A percentile compares a stretch with the other conserved stretches of the same genome.
phyloP scores from a whole-genome alignment of 768 basidiomycete genomes.

The Dioszegia aurantiaca region DNA sequence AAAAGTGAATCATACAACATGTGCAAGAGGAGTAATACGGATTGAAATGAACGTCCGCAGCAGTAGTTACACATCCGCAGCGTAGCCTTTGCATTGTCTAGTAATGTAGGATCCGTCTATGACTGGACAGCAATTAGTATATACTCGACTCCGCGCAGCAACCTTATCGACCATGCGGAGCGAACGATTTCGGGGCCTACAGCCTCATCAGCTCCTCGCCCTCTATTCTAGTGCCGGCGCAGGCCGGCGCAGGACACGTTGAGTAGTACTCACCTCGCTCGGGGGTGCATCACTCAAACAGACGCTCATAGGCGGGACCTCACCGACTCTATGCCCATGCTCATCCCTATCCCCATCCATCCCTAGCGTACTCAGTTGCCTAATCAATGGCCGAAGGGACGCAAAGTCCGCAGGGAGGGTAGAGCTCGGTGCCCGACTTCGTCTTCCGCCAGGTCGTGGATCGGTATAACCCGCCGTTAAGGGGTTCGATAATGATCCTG shows the following conservation, averaged over 20 bases:
- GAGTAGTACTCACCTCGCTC: constrained; percentile 34
- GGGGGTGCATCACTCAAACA: constrained; percentile 43
- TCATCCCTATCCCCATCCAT: constrained; percentile 15
- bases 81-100: not conserved
- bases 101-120: not conserved
- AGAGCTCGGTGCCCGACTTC: constrained; percentile 22
- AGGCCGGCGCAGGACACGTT: no score
- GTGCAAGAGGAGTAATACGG: no score
- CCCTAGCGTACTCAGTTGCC: constrained; percentile 26
- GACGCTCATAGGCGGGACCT: constrained; percentile 42
- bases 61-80: not conserved
- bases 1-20: no score
- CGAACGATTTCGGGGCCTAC: constrained; percentile 21
- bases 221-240: no score
- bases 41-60: not conserved
- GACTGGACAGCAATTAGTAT: no score
- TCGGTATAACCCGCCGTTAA: not conserved
- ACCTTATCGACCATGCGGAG: not conserved
- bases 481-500: not conserved
- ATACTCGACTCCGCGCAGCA: no score
- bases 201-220: no score
- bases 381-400: constrained; percentile 23
- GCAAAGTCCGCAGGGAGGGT: constrained; percentile 9
- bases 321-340: constrained; percentile 7
- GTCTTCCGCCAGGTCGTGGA: not conserved